phyloP scores from a whole-genome alignment of 1,139 yeast species.

The Taphrina communis region DNA sequence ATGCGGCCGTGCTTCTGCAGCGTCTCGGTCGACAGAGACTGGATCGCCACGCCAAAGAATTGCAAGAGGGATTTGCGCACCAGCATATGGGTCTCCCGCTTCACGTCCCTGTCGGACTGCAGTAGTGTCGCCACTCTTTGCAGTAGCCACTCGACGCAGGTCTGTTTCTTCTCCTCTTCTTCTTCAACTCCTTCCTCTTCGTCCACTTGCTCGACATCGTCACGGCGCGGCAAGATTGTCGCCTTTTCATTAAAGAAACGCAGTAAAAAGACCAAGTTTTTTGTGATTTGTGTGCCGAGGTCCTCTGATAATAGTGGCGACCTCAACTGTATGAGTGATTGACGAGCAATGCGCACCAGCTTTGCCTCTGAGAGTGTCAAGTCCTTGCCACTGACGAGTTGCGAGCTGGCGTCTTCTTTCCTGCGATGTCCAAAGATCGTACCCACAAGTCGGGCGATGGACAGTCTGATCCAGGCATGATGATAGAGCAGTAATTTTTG shows the following conservation, averaged over 20 bases:
- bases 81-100: constrained; percentile 35
- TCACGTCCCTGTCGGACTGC: constrained; percentile 38
- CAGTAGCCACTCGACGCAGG: constrained; percentile 37
- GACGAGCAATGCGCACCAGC: constrained; percentile 69
- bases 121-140: constrained; percentile 44
- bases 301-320: constrained; percentile 76
- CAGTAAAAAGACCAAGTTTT: constrained; percentile 68
- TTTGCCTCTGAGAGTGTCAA: constrained; percentile 50
- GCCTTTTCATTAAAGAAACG: constrained; percentile 65
- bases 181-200: constrained; percentile 48
- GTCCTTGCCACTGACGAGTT: constrained; percentile 45
- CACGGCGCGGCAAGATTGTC: constrained; percentile 52
- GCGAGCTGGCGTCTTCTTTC: constrained; percentile 51
- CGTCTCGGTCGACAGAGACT: constrained; percentile 57
- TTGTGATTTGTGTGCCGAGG: constrained; percentile 68
- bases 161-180: constrained; percentile 40
- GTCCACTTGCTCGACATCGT: constrained; percentile 47
- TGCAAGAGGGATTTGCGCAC: constrained; percentile 50
- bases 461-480: constrained; percentile 87
- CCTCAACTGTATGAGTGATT: constrained; percentile 75
- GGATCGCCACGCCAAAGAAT: constrained; percentile 63
- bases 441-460: constrained; percentile 68
- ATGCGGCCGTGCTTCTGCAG: constrained; percentile 56
- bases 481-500: constrained; percentile 73
- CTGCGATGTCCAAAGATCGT: constrained; percentile 54